Conservation (phyloP, 257 asterid genomes). For the Haberlea rhodopensis region DNA sequence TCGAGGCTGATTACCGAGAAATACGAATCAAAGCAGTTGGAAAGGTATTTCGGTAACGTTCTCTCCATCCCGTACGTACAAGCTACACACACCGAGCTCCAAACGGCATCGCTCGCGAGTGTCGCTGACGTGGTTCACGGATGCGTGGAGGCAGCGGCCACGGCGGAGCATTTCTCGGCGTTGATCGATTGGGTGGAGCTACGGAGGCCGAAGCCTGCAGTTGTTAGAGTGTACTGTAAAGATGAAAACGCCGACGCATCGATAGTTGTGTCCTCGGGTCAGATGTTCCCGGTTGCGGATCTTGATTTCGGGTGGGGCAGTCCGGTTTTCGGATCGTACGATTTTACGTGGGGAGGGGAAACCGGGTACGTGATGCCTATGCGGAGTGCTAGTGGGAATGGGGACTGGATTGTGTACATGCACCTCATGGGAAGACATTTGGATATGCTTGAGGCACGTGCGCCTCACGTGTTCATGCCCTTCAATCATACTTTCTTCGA, state of each 20-base stretch:
- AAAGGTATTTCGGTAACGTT: constrained; percentile 56
- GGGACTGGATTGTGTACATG: constrained; percentile 69
- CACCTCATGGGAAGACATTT: constrained; percentile 41
- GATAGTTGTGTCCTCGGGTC: constrained; percentile 59
- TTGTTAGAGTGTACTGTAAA: constrained; percentile 37
- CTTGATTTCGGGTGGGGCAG: constrained; percentile 61
- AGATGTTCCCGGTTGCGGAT: constrained; percentile 36
- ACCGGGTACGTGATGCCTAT: constrained; percentile 69
- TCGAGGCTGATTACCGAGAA: constrained; percentile 19
- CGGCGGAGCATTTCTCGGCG: constrained; percentile 44
- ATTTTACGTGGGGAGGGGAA: constrained; percentile 65
- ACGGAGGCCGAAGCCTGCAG: constrained; percentile 43
- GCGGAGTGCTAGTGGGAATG: constrained; percentile 36
- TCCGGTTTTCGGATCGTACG: constrained; percentile 57
- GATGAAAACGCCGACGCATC: constrained; percentile 47
- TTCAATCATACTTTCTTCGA: constrained; percentile 18
- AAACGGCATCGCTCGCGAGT: constrained; percentile 25
- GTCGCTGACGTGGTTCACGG: constrained; percentile 38
- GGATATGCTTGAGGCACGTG: constrained; percentile 44
- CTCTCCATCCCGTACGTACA: constrained; percentile 45
- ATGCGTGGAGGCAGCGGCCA: constrained; percentile 32
- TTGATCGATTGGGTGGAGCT: constrained; percentile 59
- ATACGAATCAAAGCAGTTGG: constrained; percentile 25
- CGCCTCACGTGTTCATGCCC: constrained; percentile 47
- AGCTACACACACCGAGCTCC: constrained; percentile 34